Percentiles rank a stretch among this genome's conserved stretches.
Evolutionary conservation across 441 rosid species (phyloP).

Genomic region (Erodium texanum): DNA sequence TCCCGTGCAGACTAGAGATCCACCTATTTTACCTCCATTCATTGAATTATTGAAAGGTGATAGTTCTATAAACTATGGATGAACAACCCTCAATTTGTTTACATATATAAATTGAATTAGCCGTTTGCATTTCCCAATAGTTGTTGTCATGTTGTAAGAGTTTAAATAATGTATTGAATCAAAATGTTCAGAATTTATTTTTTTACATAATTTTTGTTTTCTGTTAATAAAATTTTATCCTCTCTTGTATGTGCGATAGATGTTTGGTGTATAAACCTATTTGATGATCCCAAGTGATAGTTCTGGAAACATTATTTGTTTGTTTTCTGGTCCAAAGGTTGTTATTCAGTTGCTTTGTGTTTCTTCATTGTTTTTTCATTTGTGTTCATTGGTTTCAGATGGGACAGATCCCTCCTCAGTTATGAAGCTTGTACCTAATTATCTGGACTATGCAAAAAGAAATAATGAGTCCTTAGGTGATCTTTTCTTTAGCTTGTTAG

Average conservation of each 20-base stretch:
- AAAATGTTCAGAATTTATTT: neutral
- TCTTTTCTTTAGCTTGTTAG: slow-evolving; percentile 35
- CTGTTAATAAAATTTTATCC: no score
- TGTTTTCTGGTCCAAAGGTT: neutral
- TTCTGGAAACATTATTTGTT: neutral
- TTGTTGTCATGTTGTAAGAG: neutral
- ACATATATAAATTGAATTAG: neutral
- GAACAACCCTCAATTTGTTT: neutral
- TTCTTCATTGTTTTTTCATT: neutral
- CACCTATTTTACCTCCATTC: slow-evolving; percentile 54
- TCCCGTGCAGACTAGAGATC: slow-evolving; percentile 38
- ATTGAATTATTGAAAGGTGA: slow-evolving; percentile 39
- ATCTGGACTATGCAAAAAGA: slow-evolving; percentile 35
- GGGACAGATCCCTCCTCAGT: slow-evolving; percentile 36
- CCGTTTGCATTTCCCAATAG: neutral
- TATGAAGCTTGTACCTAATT: slow-evolving; percentile 22
- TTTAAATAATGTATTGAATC: neutral
- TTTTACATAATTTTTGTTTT: neutral
- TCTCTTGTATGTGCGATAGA: no score
- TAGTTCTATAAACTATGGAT: neutral
- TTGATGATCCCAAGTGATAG: neutral
- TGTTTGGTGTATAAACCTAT: neutral
- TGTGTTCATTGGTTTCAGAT: slow-evolving; percentile 25
- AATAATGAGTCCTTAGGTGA: slow-evolving; percentile 38
- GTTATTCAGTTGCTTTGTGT: neutral